Percentiles rank a stretch among this genome's conserved stretches.
Conservation (phyloP, 2,329 filamentous ascomycete species). For the Lachnellula hyalina region DNA sequence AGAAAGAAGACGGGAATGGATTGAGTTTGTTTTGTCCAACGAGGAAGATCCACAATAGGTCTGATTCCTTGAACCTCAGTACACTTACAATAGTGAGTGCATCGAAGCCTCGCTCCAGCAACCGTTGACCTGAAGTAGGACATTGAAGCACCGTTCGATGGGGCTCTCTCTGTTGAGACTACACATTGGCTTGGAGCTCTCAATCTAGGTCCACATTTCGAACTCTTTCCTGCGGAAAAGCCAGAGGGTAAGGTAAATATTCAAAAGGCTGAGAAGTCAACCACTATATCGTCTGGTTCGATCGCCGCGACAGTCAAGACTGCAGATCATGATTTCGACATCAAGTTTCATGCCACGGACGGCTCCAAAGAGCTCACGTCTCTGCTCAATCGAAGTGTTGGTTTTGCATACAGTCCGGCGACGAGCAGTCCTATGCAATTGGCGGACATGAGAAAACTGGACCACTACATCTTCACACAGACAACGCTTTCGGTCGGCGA, state of each 20-base stretch:
- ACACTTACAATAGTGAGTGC: slow-evolving; percentile 46
- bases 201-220: slow-evolving; percentile 50
- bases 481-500: slow-evolving; percentile 54
- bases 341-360: slow-evolving; percentile 48
- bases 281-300: slow-evolving; percentile 45
- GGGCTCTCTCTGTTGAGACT: slow-evolving; percentile 54
- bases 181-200: slow-evolving; percentile 52
- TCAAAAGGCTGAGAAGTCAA: slow-evolving; percentile 38
- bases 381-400: slow-evolving; percentile 49
- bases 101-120: background rate
- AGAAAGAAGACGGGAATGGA: slow-evolving; percentile 39
- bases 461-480: slow-evolving; percentile 53
- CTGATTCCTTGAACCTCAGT: slow-evolving; percentile 50
- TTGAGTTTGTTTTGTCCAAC: slow-evolving; percentile 54
- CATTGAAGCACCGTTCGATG: slow-evolving; percentile 51
- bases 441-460: slow-evolving; percentile 46
- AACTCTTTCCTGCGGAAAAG: slow-evolving; percentile 49
- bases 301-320: slow-evolving; percentile 47
- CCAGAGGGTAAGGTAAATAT: slow-evolving; percentile 39
- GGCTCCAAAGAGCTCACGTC: slow-evolving; percentile 48
- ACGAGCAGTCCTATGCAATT: slow-evolving; percentile 48
- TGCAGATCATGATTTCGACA: slow-evolving; percentile 47
- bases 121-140: slow-evolving; percentile 35
- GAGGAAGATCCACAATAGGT: slow-evolving; percentile 46
- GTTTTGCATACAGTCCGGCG: slow-evolving; percentile 50